Evolutionary conservation across 2,329 filamentous ascomycete species (phyloP).

Genomic region (Lachnum nothofagi): DNA sequence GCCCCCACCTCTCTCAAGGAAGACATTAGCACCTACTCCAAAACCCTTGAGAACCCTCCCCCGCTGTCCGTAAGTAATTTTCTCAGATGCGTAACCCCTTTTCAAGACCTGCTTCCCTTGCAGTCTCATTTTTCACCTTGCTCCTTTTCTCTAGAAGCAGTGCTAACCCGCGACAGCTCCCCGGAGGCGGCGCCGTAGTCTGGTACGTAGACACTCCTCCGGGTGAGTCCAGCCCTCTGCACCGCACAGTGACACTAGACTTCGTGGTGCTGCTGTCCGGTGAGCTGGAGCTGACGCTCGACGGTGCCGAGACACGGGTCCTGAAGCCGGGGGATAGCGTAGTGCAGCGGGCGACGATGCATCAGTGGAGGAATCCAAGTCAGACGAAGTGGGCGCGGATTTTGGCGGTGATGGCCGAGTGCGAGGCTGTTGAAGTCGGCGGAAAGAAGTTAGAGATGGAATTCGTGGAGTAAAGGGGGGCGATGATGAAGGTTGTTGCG

Average conservation of each 20-base stretch:
- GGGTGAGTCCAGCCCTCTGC: constrained; percentile 34
- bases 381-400: constrained; percentile 25
- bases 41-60: no score
- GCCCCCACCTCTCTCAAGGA: no score
- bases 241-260: constrained; percentile 40
- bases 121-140: no score
- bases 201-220: constrained; percentile 24
- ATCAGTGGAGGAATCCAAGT: constrained; percentile 36
- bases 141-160: no score
- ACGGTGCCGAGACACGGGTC: constrained; percentile 37
- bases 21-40: no score
- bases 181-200: no score
- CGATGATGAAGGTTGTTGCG: no score
- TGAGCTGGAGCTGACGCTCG: constrained; percentile 38
- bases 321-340: constrained; percentile 39
- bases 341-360: constrained; percentile 42
- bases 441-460: constrained; percentile 6
- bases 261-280: constrained; percentile 39
- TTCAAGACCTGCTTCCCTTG: no score
- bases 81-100: no score
- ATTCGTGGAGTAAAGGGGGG: no score
- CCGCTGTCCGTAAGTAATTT: no score
- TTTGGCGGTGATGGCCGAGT: constrained; percentile 24
- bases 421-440: not conserved
- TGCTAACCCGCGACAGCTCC: no score